phyloP scores from a whole-genome alignment of 306 rosid species.

The Betula pendula region DNA sequence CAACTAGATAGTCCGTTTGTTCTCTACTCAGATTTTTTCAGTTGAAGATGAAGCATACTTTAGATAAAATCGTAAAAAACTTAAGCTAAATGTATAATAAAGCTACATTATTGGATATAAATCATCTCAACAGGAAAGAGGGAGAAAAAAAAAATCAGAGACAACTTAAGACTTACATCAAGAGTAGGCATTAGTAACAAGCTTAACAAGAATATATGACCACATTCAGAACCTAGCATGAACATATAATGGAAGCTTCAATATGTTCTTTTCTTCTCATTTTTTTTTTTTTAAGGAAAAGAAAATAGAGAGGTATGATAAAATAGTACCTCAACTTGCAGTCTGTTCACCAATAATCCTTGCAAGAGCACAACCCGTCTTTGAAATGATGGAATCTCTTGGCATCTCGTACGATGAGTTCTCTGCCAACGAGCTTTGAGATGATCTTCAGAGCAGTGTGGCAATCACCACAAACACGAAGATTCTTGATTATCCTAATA shows the following conservation, averaged over 20 bases:
- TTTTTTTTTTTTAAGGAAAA: no score
- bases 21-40: not conserved
- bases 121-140: not conserved
- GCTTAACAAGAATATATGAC: not conserved
- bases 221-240: not conserved
- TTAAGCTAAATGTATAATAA: not conserved
- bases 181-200: not conserved
- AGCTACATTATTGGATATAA: not conserved
- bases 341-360: constrained; percentile 51
- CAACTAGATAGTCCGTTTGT: not conserved
- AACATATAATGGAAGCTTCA: not conserved
- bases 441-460: constrained; percentile 48
- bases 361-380: constrained; percentile 47
- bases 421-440: constrained; percentile 52
- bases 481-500: constrained; percentile 77
- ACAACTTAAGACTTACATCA: not conserved
- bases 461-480: constrained; percentile 65
- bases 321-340: constrained; percentile 28
- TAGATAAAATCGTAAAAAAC: not conserved
- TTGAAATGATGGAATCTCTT: constrained; percentile 52
- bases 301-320: no score
- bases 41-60: not conserved
- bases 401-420: constrained; percentile 43
- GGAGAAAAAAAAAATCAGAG: not conserved
- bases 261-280: no score